Evolutionary conservation across 176 grass and related monocot genomes (phyloP).

Genomic region (Ampelocalamus luodianensis): DNA sequence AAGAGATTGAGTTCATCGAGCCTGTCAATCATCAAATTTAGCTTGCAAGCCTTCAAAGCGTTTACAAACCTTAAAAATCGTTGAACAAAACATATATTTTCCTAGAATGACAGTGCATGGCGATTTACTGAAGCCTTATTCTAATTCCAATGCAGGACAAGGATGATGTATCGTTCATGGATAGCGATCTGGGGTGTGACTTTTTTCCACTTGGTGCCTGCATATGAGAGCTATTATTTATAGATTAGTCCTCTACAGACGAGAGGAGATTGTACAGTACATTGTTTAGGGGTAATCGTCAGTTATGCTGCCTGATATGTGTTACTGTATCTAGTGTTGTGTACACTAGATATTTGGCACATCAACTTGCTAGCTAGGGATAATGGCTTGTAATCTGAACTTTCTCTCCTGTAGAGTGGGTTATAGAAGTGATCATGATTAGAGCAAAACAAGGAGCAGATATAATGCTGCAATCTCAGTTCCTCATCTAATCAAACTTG

Average conservation of each 20-base stretch:
- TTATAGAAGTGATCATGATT: constrained; percentile 35
- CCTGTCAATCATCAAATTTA: neutral
- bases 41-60: neutral
- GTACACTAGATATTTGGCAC: constrained; percentile 41
- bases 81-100: neutral
- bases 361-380: constrained; percentile 42
- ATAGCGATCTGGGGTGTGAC: constrained; percentile 75
- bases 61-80: neutral
- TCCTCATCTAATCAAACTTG: neutral
- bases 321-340: constrained; percentile 18
- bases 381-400: constrained; percentile 40
- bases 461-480: constrained; percentile 21
- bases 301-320: constrained; percentile 28
- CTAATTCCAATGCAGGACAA: constrained; percentile 62
- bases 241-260: constrained; percentile 10
- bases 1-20: neutral
- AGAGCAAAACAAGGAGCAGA: constrained; percentile 31
- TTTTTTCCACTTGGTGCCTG: constrained; percentile 84
- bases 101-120: neutral
- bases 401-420: constrained; percentile 19
- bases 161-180: constrained; percentile 65
- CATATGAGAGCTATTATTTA: constrained; percentile 61
- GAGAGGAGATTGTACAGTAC: constrained; percentile 28
- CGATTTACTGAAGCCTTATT: constrained; percentile 16
- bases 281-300: constrained; percentile 3